Percentiles rank a stretch among this genome's conserved stretches.
Conservation (phyloP, 345 rosid species). For the Hibiscus syriacus region DNA sequence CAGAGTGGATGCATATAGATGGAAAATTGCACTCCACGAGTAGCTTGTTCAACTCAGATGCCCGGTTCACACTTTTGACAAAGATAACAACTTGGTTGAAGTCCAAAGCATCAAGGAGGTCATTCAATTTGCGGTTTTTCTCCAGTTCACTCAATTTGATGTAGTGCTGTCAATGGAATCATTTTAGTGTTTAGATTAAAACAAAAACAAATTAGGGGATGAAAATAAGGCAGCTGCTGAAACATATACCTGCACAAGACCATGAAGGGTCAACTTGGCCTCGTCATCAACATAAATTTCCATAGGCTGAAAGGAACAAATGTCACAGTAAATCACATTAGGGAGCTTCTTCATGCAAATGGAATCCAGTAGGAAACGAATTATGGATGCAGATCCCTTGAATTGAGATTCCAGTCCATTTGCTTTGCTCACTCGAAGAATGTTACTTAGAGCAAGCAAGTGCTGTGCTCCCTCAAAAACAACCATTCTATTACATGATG, state of each 20-base stretch:
- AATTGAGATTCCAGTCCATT: constrained; percentile 45
- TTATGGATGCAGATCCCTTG: constrained; percentile 44
- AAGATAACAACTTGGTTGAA: constrained; percentile 97
- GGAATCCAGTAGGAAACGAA: constrained; percentile 60
- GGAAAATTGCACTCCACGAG: constrained; percentile 96
- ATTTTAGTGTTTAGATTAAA: not conserved
- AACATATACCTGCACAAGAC: constrained; percentile 90
- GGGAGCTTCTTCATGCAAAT: constrained; percentile 52
- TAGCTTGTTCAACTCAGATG: constrained; percentile 88
- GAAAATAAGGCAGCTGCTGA: not conserved
- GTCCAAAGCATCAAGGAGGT: constrained; percentile 96
- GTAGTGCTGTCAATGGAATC: constrained; percentile 61
- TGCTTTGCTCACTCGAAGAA: constrained; percentile 32
- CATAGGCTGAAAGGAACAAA: constrained; percentile 97
- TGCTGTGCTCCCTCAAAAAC: constrained; percentile 20
- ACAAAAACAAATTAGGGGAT: too few relatives aligned
- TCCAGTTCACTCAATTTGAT: constrained; percentile 92
- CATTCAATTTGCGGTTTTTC: constrained; percentile 95
- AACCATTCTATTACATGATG: constrained; percentile 6
- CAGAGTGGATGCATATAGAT: constrained; percentile 96
- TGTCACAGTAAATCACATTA: constrained; percentile 68
- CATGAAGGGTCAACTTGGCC: constrained; percentile 98
- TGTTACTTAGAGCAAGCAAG: constrained; percentile 17
- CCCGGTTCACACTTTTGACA: constrained; percentile 93
- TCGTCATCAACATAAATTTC: constrained; percentile 99